Evolutionary conservation across 1,139 yeast genomes (phyloP).

Genomic region (Nakaseomyces nivariensis): DNA sequence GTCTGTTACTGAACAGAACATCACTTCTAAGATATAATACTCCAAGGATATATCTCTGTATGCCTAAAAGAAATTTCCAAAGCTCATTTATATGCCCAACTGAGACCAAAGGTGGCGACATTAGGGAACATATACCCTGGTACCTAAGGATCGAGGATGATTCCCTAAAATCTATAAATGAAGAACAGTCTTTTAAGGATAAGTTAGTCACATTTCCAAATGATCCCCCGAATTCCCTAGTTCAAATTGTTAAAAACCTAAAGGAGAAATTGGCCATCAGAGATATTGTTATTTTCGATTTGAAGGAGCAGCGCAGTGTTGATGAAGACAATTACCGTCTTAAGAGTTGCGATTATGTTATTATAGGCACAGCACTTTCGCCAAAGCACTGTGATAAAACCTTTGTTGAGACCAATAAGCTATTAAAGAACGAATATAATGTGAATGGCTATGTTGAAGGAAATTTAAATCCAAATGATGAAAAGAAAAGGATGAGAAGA

Average conservation of each 20-base stretch:
- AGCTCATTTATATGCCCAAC: neutral
- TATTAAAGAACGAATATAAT: constrained; percentile 36
- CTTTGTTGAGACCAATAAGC: constrained; percentile 44
- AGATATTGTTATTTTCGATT: constrained; percentile 51
- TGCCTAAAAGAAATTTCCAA: neutral
- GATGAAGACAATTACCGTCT: constrained; percentile 35
- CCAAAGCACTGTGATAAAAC: constrained; percentile 69
- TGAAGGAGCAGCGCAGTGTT: constrained; percentile 37
- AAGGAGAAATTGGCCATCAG: constrained; percentile 55
- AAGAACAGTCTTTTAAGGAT: neutral
- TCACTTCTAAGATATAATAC: no score
- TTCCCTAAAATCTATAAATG: constrained; percentile 7
- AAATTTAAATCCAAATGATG: constrained; percentile 47
- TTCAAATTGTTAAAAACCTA: constrained; percentile 38
- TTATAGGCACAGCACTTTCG: constrained; percentile 72
- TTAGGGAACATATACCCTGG: constrained; percentile 18
- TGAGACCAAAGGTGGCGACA: no score
- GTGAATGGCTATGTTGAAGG: constrained; percentile 59
- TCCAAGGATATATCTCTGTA: neutral
- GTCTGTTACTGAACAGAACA: neutral
- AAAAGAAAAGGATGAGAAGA: constrained; percentile 53
- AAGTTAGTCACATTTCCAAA: constrained; percentile 36
- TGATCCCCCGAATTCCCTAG: constrained; percentile 44
- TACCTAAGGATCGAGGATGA: constrained; percentile 19
- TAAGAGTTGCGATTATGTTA: constrained; percentile 39